phyloP scores from a whole-genome alignment of 2,329 filamentous ascomycete genomes.

The Knoxdaviesia proteae region DNA sequence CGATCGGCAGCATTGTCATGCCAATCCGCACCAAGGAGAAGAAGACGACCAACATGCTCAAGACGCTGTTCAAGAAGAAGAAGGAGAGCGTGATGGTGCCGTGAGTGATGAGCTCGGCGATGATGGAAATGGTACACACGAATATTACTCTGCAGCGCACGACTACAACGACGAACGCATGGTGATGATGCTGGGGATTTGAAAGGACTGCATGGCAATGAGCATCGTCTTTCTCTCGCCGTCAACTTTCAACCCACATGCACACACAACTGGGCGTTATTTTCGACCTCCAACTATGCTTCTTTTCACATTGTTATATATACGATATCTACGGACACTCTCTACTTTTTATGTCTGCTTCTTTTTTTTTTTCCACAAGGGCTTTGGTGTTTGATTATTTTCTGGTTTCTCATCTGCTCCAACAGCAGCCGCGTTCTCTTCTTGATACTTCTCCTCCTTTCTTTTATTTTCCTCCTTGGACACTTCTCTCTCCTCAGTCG shows the following conservation, averaged over 20 bases:
- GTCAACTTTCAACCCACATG: neutral
- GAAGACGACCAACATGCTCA: constrained; percentile 31
- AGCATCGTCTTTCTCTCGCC: neutral
- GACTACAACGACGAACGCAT: neutral
- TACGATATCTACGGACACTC: neutral
- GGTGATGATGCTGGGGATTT: too few relatives aligned
- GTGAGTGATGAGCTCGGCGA: neutral
- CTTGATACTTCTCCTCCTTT: neutral
- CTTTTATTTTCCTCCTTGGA: neutral
- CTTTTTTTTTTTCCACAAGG: neutral
- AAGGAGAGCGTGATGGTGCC: constrained; percentile 14
- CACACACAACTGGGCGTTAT: neutral
- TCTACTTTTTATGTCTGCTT: constrained; percentile 2
- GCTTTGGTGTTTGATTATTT: neutral
- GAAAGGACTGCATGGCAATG: neutral
- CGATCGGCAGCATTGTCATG: constrained; percentile 14
- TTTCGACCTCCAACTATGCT: neutral
- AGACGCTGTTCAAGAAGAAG: constrained; percentile 35
- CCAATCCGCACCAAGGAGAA: constrained; percentile 26
- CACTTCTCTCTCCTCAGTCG: too few relatives aligned
- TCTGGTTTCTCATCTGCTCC: neutral
- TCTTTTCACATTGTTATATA: neutral
- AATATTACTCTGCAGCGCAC: neutral
- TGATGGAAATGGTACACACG: neutral
- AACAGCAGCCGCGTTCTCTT: neutral